Evolutionary conservation across 805 yeast species (phyloP).

Genomic region (Wickerhamomyces mucosus): DNA sequence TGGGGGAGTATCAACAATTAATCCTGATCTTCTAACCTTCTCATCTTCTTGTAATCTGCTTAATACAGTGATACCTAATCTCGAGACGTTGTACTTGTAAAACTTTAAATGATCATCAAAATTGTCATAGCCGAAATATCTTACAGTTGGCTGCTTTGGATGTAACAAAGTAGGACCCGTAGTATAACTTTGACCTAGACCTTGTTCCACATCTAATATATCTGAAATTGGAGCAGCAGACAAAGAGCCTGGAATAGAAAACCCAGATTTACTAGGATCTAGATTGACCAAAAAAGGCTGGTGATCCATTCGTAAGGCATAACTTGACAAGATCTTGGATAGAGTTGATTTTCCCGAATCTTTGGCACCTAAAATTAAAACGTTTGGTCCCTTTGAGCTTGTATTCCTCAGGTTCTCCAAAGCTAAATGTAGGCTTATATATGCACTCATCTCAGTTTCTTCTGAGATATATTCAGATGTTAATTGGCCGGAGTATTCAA

Average conservation of each 20-base stretch:
- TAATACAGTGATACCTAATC: conserved; percentile 26
- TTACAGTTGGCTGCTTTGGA: conserved; percentile 85
- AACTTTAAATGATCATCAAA: conserved; percentile 39
- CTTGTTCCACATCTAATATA: conserved; percentile 64
- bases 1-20: conserved; percentile 70
- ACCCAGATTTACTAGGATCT: conserved; percentile 65
- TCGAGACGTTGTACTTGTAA: conserved; percentile 18
- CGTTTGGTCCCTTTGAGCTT: conserved; percentile 28
- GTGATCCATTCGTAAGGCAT: conserved; percentile 62
- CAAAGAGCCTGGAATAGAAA: conserved; percentile 73
- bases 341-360: conserved; percentile 76
- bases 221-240: conserved; percentile 82
- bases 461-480: conserved; percentile 58
- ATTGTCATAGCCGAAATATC: conserved; percentile 64
- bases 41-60: conserved; percentile 42
- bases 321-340: conserved; percentile 58
- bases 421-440: conserved; percentile 65
- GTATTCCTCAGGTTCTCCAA: conserved; percentile 44
- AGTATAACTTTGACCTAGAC: conserved; percentile 71
- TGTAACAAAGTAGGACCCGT: conserved; percentile 70
- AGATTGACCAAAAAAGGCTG: conserved; percentile 71
- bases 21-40: conserved; percentile 38
- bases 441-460: conserved; percentile 56
- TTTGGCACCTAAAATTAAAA: conserved; percentile 63
- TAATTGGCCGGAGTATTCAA: conserved; percentile 32